Conservation (phyloP, 148 eudicot species). For the Chenopodium formosanum region DNA sequence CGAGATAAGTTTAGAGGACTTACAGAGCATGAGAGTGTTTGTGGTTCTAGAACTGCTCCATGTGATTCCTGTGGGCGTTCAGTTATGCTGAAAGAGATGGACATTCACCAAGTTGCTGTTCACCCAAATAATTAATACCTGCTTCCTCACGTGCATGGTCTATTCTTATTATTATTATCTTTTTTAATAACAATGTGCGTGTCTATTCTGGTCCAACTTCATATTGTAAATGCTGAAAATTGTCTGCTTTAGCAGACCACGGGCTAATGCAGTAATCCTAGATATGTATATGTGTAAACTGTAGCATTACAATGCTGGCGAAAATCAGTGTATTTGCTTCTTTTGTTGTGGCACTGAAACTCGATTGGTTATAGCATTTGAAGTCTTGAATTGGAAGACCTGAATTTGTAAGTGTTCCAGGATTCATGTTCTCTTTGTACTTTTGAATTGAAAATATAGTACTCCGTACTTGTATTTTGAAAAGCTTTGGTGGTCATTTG, state of each 20-base stretch:
- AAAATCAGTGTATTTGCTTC: conserved; percentile 1
- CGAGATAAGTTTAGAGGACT: conserved; percentile 80
- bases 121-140: conserved; percentile 56
- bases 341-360: conserved; percentile 8
- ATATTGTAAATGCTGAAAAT: conserved; percentile 5
- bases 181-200: background rate
- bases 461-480: too few species aligned
- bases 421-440: background rate
- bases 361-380: background rate
- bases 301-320: background rate
- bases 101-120: conserved; percentile 84
- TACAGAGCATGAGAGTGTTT: conserved; percentile 78
- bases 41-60: conserved; percentile 91
- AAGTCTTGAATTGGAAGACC: background rate
- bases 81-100: conserved; percentile 94
- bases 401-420: background rate
- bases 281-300: conserved; percentile 2
- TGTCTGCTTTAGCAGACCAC: conserved; percentile 3
- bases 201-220: conserved; percentile 5
- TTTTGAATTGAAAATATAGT: too few species aligned
- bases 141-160: background rate
- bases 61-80: conserved; percentile 92
- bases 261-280: background rate
- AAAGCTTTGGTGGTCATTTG: background rate
- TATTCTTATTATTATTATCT: too few species aligned